These are phyloP conservation scores for Ceratocystis harringtonii DNA, from an alignment of 2,329 filamentous ascomycete genomes.

Conservation along the genomic window DNA sequence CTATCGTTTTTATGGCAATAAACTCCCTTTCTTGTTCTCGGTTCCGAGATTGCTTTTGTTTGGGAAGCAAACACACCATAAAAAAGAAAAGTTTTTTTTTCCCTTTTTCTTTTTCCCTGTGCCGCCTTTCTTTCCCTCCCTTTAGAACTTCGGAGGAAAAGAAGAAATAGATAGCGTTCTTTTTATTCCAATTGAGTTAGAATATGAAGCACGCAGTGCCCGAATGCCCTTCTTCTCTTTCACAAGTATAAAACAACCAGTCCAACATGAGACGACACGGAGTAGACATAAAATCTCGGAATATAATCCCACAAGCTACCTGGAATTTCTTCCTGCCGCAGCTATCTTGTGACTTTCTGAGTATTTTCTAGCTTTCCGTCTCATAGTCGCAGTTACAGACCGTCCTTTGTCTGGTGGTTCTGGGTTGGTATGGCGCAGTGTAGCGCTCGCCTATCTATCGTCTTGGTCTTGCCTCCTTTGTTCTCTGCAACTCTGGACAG, in stretches of 20 bases:
- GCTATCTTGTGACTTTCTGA: not conserved
- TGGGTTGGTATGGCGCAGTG: no score
- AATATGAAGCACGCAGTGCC: not conserved
- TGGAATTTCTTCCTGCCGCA: no score
- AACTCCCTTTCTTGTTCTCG: not conserved
- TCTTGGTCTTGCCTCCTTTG: not conserved
- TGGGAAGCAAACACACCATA: not conserved
- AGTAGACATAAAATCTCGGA: not conserved
- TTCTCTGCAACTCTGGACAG: not conserved
- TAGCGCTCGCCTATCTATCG: no score
- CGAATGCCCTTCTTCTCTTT: not conserved
- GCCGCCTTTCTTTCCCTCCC: not conserved
- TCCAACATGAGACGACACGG: constrained; percentile 1
- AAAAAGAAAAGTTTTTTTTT: not conserved
- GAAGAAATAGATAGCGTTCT: not conserved
- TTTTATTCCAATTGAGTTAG: not conserved
- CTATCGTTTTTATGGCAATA: not conserved
- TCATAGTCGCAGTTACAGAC: not conserved
- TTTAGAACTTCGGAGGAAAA: not conserved
- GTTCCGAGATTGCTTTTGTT: not conserved
- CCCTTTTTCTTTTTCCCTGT: not conserved
- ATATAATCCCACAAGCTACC: not conserved
- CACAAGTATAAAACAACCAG: not conserved
- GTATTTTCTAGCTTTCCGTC: not conserved
- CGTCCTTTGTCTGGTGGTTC: not conserved